Percentiles rank a stretch among this genome's conserved stretches.
phyloP scores from a whole-genome alignment of 139 green algal genomes.

The Asterochloris erici region DNA sequence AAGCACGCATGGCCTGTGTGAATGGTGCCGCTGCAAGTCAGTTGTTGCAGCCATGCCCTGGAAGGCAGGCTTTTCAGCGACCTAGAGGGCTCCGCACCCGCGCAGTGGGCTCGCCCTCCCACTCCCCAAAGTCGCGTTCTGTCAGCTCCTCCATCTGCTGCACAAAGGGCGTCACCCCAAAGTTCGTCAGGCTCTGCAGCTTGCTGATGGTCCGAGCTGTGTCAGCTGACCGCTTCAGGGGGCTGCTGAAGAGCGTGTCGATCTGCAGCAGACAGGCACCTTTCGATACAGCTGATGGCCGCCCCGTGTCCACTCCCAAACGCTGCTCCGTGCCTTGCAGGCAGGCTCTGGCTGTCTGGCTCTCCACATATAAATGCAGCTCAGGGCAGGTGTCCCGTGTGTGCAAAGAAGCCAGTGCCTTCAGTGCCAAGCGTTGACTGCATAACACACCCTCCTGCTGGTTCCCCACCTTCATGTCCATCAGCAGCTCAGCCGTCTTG shows the following conservation, averaged over 20 bases:
- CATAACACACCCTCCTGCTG: neutral
- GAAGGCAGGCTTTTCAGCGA: too few species aligned
- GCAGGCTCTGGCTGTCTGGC: too few species aligned
- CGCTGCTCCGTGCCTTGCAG: too few species aligned
- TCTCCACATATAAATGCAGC: too few species aligned
- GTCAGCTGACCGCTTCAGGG: conserved; percentile 20
- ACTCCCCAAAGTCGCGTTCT: conserved; percentile 26
- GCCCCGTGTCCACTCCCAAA: too few species aligned
- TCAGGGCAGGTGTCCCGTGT: too few species aligned
- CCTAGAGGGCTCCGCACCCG: conserved; percentile 7
- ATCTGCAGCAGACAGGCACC: conserved; percentile 27
- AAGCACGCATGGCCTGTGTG: too few species aligned
- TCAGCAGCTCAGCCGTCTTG: conserved; percentile 39
- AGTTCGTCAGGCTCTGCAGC: conserved; percentile 19
- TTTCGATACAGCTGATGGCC: too few species aligned
- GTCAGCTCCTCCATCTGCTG: conserved; percentile 20
- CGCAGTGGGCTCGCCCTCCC: conserved; percentile 20
- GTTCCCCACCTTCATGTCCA: conserved; percentile 10
- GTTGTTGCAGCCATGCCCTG: too few species aligned
- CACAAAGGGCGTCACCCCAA: conserved; percentile 7
- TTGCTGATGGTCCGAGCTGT: conserved; percentile 29
- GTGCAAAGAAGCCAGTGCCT: too few species aligned
- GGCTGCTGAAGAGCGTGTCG: conserved; percentile 37
- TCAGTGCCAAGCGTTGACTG: neutral
- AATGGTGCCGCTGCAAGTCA: too few species aligned